Evolutionary conservation across 2,329 filamentous ascomycete genomes (phyloP), one percentile per base, ranked within the genome.

Genomic region (Thermomyces lanuginosus): DNA sequence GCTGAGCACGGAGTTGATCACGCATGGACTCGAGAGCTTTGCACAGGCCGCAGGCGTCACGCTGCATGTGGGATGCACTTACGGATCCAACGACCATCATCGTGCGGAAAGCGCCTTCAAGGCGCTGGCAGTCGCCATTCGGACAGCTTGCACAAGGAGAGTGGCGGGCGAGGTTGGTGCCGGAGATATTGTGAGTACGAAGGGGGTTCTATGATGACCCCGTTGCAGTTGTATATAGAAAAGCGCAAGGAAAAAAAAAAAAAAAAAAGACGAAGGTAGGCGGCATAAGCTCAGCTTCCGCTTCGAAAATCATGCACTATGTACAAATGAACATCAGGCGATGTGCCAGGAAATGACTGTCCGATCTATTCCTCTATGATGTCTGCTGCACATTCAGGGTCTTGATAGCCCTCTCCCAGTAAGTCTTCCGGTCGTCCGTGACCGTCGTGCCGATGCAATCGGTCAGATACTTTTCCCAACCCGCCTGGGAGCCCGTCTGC

Each of bases 91-190:
- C 56, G 89, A 95, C 57, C 89, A 95, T 56, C 89, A 95, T 60
- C 66, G 84, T 32, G 84, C 89, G 6, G 89, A 95, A 69, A 89
- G 79, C 51, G 89, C 86, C 9, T 93, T 98, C 58, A 98, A 98
- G 68, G 89, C 89, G 24, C 56, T 95, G 39, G 89, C 89, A 0
- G 72, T 93, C 22, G 89, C 89, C 5, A 66, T 91, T 29, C 67
- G 76, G 42, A 68, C 69, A 52, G 89, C 89, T 6, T 86, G 75
- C 25, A 66, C 68, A 26, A 66, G 72, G 41, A 66, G 71, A 41
- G 72, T 86, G 16, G 69, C 71, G 21, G 82, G 81, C 7, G 76
- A 92, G 24, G 69, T 75, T 24, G 82, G 77, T 49, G 83, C 91
- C 56, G 83, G 82, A 2, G 89, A 98, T 63, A 74, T 95, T 14